These are phyloP conservation scores for Arthrobotrys musiformis DNA, from an alignment of 2,329 filamentous ascomycete species.

Conservation along the genomic window DNA sequence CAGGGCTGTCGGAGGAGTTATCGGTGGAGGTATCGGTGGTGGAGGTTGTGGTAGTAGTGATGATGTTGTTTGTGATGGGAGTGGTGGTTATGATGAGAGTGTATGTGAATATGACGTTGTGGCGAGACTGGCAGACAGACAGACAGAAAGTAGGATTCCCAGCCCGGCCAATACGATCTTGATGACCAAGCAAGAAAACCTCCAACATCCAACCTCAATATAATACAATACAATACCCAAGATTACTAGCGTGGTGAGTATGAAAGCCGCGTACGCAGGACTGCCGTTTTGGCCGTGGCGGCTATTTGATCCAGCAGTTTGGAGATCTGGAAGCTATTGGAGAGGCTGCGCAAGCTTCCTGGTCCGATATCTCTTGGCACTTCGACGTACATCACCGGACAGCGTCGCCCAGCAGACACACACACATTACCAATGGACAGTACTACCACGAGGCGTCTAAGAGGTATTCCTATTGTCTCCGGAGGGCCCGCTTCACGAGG, in stretches of 20 bases:
- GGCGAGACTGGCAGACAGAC: too few species aligned
- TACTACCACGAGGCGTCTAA: too few species aligned
- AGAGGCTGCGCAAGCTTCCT: slow-evolving; percentile 61
- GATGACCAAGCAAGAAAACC: neutral
- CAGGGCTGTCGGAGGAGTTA: neutral
- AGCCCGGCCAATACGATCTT: neutral
- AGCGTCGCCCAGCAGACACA: too few species aligned
- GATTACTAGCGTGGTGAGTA: too few species aligned
- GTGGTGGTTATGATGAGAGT: slow-evolving; percentile 13
- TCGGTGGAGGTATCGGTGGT: neutral
- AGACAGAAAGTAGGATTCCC: neutral
- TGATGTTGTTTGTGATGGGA: neutral
- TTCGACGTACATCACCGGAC: neutral
- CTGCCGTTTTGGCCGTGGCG: too few species aligned
- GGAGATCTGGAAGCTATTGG: slow-evolving; percentile 31
- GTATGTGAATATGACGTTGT: neutral
- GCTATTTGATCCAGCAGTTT: too few species aligned
- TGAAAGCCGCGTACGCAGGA: neutral
- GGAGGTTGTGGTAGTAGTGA: neutral
- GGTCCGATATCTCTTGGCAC: neutral
- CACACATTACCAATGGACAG: too few species aligned
- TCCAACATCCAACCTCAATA: too few species aligned
- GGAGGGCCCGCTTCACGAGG: too few species aligned
- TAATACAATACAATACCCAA: too few species aligned
- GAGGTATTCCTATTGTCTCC: too few species aligned